These are phyloP conservation scores for Zasmidium cellare DNA, from an alignment of 2,329 filamentous ascomycete genomes.

Conservation along the genomic window DNA sequence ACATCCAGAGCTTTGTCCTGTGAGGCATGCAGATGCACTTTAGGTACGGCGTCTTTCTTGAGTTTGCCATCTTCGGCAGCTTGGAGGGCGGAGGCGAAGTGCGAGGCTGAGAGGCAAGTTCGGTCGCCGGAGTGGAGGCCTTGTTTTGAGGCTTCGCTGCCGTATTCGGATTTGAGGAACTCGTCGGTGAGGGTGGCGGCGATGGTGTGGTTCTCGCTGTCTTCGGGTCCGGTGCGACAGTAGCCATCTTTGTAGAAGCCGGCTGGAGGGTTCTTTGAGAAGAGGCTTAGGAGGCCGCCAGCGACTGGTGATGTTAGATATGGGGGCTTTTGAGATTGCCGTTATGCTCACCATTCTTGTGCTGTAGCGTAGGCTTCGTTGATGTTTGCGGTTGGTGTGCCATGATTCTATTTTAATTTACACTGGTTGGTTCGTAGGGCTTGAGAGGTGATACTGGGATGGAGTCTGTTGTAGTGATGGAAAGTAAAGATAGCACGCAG, in stretches of 20 bases:
- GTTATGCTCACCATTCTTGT: slow-evolving; percentile 22
- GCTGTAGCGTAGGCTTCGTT: slow-evolving; percentile 25
- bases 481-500: not conserved
- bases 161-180: slow-evolving; percentile 18
- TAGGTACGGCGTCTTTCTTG: slow-evolving; percentile 14
- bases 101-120: slow-evolving; percentile 5
- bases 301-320: no score
- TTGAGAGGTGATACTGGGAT: not conserved
- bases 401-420: slow-evolving; percentile 2
- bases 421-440: not conserved
- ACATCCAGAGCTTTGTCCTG: slow-evolving; percentile 19
- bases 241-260: slow-evolving; percentile 22
- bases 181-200: slow-evolving; percentile 18
- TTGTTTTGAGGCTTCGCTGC: not conserved
- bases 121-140: slow-evolving; percentile 12
- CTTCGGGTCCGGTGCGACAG: slow-evolving; percentile 16
- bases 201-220: slow-evolving; percentile 17
- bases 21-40: slow-evolving; percentile 18
- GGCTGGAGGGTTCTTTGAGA: slow-evolving; percentile 16
- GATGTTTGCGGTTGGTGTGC: slow-evolving; percentile 20
- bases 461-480: not conserved
- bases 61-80: slow-evolving; percentile 15
- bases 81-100: slow-evolving; percentile 12
- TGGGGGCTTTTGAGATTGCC: no score
- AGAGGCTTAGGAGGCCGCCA: slow-evolving; percentile 17